Percentiles rank a stretch among this genome's conserved stretches.
Conservation (phyloP, 352 stramenopile genomes). For the Pythium guiyangense region DNA sequence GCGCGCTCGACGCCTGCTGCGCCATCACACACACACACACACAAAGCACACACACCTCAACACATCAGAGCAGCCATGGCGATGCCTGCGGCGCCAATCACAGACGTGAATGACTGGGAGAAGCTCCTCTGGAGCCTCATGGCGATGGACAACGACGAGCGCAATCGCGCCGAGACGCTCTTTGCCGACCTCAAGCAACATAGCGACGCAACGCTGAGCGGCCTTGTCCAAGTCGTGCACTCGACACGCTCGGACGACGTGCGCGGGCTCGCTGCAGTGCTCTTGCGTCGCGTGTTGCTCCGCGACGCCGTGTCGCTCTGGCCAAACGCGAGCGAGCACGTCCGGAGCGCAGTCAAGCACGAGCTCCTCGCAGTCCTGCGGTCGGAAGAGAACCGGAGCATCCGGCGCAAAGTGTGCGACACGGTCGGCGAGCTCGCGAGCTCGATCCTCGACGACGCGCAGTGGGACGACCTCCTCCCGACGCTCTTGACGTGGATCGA, state of each 20-base stretch:
- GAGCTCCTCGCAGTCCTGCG: constrained; percentile 62
- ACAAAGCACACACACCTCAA: neutral
- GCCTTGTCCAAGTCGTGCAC: constrained; percentile 55
- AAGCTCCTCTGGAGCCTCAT: constrained; percentile 69
- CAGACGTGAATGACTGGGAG: constrained; percentile 42
- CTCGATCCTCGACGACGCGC: constrained; percentile 73
- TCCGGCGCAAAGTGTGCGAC: constrained; percentile 81
- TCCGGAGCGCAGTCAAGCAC: constrained; percentile 45
- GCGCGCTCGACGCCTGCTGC: neutral
- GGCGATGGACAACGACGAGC: constrained; percentile 62
- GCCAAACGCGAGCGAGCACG: constrained; percentile 44
- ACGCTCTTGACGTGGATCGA: constrained; percentile 64
- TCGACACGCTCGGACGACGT: constrained; percentile 57
- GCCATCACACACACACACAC: neutral
- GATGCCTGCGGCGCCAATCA: neutral
- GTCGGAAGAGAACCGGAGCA: constrained; percentile 61
- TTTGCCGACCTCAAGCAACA: constrained; percentile 62
- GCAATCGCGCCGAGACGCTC: constrained; percentile 56
- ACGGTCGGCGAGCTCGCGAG: constrained; percentile 78
- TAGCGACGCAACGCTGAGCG: constrained; percentile 50
- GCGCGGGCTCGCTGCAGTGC: constrained; percentile 63
- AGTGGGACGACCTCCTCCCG: constrained; percentile 73
- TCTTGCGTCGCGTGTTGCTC: constrained; percentile 71
- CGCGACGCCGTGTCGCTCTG: constrained; percentile 77
- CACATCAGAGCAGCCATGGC: constrained; percentile 15